Evolutionary conservation across 2,329 filamentous ascomycete genomes (phyloP).

Genomic region (Elsinoe necatrix): DNA sequence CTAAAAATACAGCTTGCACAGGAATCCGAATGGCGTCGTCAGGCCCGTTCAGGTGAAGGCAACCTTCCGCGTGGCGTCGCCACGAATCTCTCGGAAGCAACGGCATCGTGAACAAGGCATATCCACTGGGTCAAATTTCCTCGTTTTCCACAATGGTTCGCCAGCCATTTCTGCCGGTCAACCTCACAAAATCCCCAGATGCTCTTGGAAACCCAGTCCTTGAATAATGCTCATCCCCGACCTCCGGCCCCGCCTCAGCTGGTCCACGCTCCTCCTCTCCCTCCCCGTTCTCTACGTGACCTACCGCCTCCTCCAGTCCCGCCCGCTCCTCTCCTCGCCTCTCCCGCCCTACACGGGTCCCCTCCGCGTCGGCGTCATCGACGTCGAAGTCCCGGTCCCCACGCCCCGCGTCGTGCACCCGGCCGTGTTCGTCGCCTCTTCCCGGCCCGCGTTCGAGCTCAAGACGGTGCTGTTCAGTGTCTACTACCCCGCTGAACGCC

Average conservation of each 20-base stretch:
- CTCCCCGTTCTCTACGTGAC: conserved; percentile 25
- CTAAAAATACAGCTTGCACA: too few species aligned
- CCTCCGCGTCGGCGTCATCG: conserved; percentile 37
- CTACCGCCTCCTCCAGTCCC: conserved; percentile 31
- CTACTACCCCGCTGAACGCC: conserved; percentile 36
- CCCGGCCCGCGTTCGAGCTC: conserved; percentile 38
- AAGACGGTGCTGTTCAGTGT: conserved; percentile 38
- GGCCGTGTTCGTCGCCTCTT: conserved; percentile 32
- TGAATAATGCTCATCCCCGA: conserved; percentile 10
- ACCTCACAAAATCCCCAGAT: not conserved
- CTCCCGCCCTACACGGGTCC: conserved; percentile 37
- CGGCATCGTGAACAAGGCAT: not conserved
- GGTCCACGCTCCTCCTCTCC: conserved; percentile 19
- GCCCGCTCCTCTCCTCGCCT: conserved; percentile 36
- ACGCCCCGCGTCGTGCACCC: conserved; percentile 30
- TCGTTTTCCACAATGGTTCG: not conserved
- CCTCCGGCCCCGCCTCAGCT: conserved; percentile 21
- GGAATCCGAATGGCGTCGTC: not conserved
- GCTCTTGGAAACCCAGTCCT: too few species aligned
- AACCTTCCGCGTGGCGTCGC: not conserved
- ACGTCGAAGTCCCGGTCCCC: conserved; percentile 34
- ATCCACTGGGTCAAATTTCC: too few species aligned
- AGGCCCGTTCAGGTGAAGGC: not conserved
- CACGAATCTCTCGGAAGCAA: not conserved
- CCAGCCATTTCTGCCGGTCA: not conserved